Evolutionary conservation across 768 basidiomycete species (phyloP).

Genomic region (Amanita molliuscula): DNA sequence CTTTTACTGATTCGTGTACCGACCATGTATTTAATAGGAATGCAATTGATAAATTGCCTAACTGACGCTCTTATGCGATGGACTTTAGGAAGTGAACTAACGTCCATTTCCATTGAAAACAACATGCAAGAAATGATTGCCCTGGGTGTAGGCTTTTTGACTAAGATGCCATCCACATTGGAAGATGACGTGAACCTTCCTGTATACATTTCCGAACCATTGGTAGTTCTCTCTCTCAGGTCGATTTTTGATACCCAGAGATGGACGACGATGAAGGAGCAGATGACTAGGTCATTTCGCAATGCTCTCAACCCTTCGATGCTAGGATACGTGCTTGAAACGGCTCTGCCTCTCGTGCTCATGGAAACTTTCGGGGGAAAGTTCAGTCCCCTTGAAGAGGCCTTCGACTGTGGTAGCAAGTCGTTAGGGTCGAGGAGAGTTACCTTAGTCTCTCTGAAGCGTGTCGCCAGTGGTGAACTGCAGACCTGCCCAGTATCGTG

Average conservation of each 20-base stretch:
- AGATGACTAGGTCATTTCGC: slow-evolving; percentile 1
- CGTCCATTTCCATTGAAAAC: neutral
- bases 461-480: neutral
- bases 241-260: slow-evolving; percentile 5
- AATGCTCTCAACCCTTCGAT: neutral
- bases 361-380: slow-evolving; percentile 6
- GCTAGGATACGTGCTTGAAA: neutral
- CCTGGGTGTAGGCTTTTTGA: neutral
- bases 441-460: slow-evolving; percentile 5
- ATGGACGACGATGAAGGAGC: slow-evolving; percentile 2
- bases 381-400: neutral
- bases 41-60: neutral
- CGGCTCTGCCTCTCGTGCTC: slow-evolving; percentile 3
- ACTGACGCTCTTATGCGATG: neutral
- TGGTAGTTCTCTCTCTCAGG: slow-evolving; percentile 9
- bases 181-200: neutral
- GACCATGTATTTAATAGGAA: neutral
- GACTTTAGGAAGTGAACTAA: neutral
- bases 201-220: slow-evolving; percentile 11
- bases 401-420: slow-evolving; percentile 1
- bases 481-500: slow-evolving; percentile 6
- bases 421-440: slow-evolving; percentile 3
- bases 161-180: neutral
- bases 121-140: neutral
- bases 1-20: no score